Conservation (phyloP, 768 basidiomycete species). For the Floccularia luteovirens region DNA sequence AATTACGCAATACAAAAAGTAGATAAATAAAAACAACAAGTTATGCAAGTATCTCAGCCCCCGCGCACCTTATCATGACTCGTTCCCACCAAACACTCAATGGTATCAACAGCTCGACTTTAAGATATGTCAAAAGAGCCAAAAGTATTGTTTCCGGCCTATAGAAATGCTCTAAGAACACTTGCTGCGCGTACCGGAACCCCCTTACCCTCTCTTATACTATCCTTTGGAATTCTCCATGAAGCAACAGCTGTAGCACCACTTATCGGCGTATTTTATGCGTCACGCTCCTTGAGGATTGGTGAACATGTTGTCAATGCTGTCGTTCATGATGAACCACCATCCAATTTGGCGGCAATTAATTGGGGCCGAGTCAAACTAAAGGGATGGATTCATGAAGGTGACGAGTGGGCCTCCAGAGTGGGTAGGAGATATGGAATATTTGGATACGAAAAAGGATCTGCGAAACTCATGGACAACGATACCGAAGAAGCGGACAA, state of each 20-base stretch:
- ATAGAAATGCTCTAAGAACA: slow-evolving; percentile 45
- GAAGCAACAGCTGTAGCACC: slow-evolving; percentile 80
- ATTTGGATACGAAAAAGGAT: slow-evolving; percentile 66
- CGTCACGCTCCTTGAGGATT: slow-evolving; percentile 55
- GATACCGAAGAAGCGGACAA: slow-evolving; percentile 16
- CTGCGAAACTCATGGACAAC: slow-evolving; percentile 9
- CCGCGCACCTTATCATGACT: too few relatives aligned
- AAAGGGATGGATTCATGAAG: slow-evolving; percentile 67
- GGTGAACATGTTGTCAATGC: slow-evolving; percentile 57
- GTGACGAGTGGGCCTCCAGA: slow-evolving; percentile 60
- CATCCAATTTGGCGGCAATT: slow-evolving; percentile 7
- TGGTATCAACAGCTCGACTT: too few relatives aligned
- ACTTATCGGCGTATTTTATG: slow-evolving; percentile 66
- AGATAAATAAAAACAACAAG: too few relatives aligned
- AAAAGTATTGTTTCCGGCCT: too few relatives aligned
- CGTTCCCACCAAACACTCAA: too few relatives aligned
- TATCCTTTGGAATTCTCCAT: slow-evolving; percentile 81
- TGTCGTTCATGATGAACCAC: slow-evolving; percentile 16
- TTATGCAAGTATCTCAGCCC: too few relatives aligned
- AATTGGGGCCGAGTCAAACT: slow-evolving; percentile 37
- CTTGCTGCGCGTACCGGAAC: slow-evolving; percentile 66
- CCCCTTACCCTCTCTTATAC: slow-evolving; percentile 65
- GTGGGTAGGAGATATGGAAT: slow-evolving; percentile 75
- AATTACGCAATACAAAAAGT: too few relatives aligned
- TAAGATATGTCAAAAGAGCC: too few relatives aligned